Base-by-base conservation (phyloP, 352 stramenopile species). In the Pythium dissotocum region DNA sequence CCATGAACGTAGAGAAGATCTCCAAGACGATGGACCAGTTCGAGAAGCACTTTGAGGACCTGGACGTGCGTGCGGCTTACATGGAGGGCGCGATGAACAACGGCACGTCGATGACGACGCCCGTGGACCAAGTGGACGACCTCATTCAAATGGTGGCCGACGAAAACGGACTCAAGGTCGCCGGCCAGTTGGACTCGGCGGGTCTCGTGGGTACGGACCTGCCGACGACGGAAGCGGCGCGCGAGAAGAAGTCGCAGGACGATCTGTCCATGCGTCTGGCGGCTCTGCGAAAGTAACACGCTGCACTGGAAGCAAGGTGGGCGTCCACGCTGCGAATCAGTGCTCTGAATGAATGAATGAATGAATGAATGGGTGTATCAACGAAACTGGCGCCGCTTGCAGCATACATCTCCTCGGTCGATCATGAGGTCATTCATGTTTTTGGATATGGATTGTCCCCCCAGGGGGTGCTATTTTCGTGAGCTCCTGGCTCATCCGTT, bases 11-110 rank as follows among this genome's bases (percentile, higher is more conserved):
- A 35, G 95, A 99, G 72, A 97, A 98, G 80, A 98, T 99, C 64
- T 96, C 88, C 58, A 83, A 95, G 65, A 97, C 93, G 5, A 99
- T 99, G 96, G 97, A 99, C 68, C 94, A 99, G 77, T 99, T 99
- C 75, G 97, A 99, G 77, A 88, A 97, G 73, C 97, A 99, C 80
- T 99, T 99, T 83, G 97, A 99, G 73, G 95, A 99, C 79, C 94
- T 99, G 79, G 98, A 99, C 79, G 97, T 99, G 42, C 97, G 97
- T 49, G 87, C 95, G 8, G 95, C 93, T 40, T 99, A 99, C 80
- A 99, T 99, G 97, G 97, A 99, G 65, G 85, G 93, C 58, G 91
- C 97, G 59, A 99, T 99, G 93, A 97, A 92, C 86, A 96, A 89
- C 59, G 98, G 93, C 44, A 99, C 96, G 36, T 94, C 96, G 33